A percentile compares a stretch with the other conserved stretches of the same genome.
Conservation (phyloP, 73 alveolate species). For the Strombidium stylifer region DNA sequence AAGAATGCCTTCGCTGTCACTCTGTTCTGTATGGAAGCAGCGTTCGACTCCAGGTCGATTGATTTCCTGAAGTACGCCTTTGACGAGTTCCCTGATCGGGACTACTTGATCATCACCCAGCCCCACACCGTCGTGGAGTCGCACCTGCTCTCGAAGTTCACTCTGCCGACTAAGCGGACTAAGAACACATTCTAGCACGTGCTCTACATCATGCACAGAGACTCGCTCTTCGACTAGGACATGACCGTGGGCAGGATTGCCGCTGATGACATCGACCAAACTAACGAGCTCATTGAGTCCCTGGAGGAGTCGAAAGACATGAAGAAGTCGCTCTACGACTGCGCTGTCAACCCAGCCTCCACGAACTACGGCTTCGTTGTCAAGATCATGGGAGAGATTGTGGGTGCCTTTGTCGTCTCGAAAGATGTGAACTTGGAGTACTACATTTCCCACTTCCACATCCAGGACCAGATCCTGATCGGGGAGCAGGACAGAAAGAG, state of each 20-base stretch:
- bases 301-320: slow-evolving; percentile 73
- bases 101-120: slow-evolving; percentile 92
- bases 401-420: slow-evolving; percentile 88
- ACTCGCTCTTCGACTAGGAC: slow-evolving; percentile 78
- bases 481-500: slow-evolving; percentile 90
- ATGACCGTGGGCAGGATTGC: slow-evolving; percentile 70
- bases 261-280: slow-evolving; percentile 64
- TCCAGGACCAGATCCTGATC: slow-evolving; percentile 88
- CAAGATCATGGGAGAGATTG: slow-evolving; percentile 75
- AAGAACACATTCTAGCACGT: slow-evolving; percentile 94
- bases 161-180: slow-evolving; percentile 84
- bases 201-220: slow-evolving; percentile 94
- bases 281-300: slow-evolving; percentile 70
- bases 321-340: slow-evolving; percentile 72
- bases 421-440: slow-evolving; percentile 92
- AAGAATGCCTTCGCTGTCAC: slow-evolving; percentile 95
- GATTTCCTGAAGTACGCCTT: slow-evolving; percentile 95
- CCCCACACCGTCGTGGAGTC: slow-evolving; percentile 98
- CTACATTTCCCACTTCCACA: slow-evolving; percentile 93
- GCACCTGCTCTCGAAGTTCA: slow-evolving; percentile 84
- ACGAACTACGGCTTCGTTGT: slow-evolving; percentile 78
- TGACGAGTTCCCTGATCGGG: slow-evolving; percentile 96
- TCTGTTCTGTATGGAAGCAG: slow-evolving; percentile 96
- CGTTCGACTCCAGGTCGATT: slow-evolving; percentile 91
- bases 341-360: slow-evolving; percentile 72